phyloP scores from a whole-genome alignment of 768 basidiomycete species.

The Kwoniella sp. region DNA sequence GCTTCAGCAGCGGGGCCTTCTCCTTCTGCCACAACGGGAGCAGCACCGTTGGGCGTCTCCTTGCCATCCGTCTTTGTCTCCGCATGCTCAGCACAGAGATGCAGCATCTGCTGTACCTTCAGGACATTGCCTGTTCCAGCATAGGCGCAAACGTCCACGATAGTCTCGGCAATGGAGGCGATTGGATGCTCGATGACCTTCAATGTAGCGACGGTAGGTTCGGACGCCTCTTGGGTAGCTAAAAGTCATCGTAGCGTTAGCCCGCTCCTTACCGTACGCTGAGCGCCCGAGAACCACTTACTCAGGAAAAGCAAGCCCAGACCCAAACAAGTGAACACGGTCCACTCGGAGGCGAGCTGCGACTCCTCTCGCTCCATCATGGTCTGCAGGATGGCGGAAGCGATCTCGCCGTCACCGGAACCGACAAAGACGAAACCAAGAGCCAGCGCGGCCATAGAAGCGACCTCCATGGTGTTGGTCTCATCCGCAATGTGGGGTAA shows the following conservation, averaged over 20 bases:
- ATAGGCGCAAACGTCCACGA: constrained; percentile 90
- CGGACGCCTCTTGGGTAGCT: constrained; percentile 89
- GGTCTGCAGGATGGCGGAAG: constrained; percentile 80
- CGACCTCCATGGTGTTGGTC: constrained; percentile 77
- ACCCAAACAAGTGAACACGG: constrained; percentile 81
- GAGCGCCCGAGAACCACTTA: constrained; percentile 50
- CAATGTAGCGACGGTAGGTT: constrained; percentile 86
- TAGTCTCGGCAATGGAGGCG: constrained; percentile 80
- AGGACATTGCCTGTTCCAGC: constrained; percentile 94
- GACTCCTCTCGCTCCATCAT: constrained; percentile 62
- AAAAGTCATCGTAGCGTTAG: constrained; percentile 6
- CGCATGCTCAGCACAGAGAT: constrained; percentile 88
- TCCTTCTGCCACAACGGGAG: constrained; percentile 15
- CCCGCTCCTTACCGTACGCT: not conserved
- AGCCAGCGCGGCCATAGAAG: constrained; percentile 75
- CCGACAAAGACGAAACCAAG: constrained; percentile 95
- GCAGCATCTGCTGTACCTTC: constrained; percentile 84
- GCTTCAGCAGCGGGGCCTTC: constrained; percentile 13
- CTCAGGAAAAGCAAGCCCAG: constrained; percentile 87
- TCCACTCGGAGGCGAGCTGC: constrained; percentile 87
- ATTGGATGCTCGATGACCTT: constrained; percentile 91
- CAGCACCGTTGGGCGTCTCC: constrained; percentile 18
- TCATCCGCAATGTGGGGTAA: constrained; percentile 80
- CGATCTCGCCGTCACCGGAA: constrained; percentile 88
- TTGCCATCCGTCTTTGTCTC: constrained; percentile 50